Conservation (phyloP, 345 rosid genomes). For the Dimocarpus longan region DNA sequence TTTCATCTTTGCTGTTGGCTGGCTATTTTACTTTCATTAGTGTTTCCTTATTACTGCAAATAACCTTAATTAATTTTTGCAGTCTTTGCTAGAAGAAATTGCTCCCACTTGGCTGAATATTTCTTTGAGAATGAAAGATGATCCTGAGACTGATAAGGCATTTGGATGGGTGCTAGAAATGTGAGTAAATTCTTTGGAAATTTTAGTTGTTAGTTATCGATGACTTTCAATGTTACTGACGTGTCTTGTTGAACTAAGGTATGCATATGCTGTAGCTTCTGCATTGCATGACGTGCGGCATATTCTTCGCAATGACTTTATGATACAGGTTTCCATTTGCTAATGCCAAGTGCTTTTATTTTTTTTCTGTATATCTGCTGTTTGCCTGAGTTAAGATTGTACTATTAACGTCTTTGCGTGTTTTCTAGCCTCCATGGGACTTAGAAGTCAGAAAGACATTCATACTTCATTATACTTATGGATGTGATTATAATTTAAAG, state of each 20-base stretch:
- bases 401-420: neutral
- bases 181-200: constrained; percentile 38
- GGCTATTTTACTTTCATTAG: constrained; percentile 4
- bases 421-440: constrained; percentile 83
- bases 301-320: constrained; percentile 64
- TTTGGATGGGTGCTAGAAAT: constrained; percentile 93
- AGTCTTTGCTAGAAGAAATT: constrained; percentile 64
- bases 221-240: constrained; percentile 7
- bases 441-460: constrained; percentile 59
- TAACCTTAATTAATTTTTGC: constrained; percentile 23
- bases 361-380: constrained; percentile 5
- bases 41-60: neutral
- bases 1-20: neutral
- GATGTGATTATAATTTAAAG: constrained; percentile 70
- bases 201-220: constrained; percentile 16
- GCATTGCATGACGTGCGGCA: constrained; percentile 70
- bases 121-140: constrained; percentile 77
- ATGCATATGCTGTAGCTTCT: constrained; percentile 84
- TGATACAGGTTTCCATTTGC: constrained; percentile 63
- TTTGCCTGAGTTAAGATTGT: neutral
- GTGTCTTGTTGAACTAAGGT: constrained; percentile 45
- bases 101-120: constrained; percentile 83
- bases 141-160: constrained; percentile 64
- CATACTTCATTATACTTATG: constrained; percentile 76
- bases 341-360: constrained; percentile 11